Evolutionary conservation across 2,329 filamentous ascomycete species (phyloP), one percentile per base, ranked within the genome.

Genomic region (Fusarium dlaminii): DNA sequence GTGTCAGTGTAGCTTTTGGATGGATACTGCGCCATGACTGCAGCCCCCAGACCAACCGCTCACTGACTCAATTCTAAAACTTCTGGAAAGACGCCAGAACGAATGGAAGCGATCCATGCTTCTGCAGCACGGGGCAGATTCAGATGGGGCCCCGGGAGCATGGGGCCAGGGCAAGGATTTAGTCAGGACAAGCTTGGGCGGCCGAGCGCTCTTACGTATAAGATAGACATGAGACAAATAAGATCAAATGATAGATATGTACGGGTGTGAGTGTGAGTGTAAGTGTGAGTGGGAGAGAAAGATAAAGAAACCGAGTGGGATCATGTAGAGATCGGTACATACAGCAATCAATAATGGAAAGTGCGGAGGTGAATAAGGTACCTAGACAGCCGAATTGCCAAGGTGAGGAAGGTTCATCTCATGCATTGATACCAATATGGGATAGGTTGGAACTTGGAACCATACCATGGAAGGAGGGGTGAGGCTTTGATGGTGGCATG

Each of bases 51-150:
- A 45, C 39, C 30, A 46, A 39, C 55, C 49, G 43, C 54, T 40
- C 46, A 37, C 30, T 42, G 48, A 73, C 43, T 45, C 39, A 37
- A 63, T 49, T 54, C 51, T 51, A 46, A 32, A 51, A 61, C 76
- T 80, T 80, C 78, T 80, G 72, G 78, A 80, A 80, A 72, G 60
- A 62, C 63, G 52, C 67, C 70, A 74, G 78, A 80, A 79, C 69
- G 70, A 64, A 75, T 72, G 66, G 54, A 57, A 66, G 29, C 68
- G 59, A 72, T 66, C 75, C 67, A 76, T 77, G 73, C 60, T 66
- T 61, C 46, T 70, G 73, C 61, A 75, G 75, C 67, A 77, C 73
- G 72, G 75, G 74, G 74, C 72, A 74, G 29, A 66, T 60, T 68
- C 71, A 71, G 61, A 75, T 65, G 75, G 70, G 70, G 66, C 70